These are phyloP conservation scores for Podila verticillata DNA, from an alignment of 192 early-diverging fungal genomes.

Conservation along the genomic window DNA sequence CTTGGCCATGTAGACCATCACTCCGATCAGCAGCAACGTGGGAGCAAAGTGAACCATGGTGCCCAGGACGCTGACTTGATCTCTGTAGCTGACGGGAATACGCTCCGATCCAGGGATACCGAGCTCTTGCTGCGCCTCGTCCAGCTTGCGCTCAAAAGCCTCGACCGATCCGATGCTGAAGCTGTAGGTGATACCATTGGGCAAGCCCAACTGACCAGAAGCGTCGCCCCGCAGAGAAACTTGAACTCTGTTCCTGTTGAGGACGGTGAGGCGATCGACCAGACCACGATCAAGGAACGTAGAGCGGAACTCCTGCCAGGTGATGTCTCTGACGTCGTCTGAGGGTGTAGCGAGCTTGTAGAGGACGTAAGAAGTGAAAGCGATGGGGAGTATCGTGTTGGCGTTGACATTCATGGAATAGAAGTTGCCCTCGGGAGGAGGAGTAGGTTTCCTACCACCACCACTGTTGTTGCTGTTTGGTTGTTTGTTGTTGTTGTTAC, in stretches of 20 bases:
- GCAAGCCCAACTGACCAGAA: conserved; percentile 41
- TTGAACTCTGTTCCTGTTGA: conserved; percentile 88
- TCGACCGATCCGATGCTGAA: conserved; percentile 97
- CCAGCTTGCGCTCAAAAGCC: conserved; percentile 92
- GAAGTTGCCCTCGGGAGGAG: conserved; percentile 50
- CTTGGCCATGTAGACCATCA: conserved; percentile 88
- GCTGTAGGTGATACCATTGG: conserved; percentile 60
- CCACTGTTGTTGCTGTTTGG: not conserved
- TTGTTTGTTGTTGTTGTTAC: conserved; percentile 4
- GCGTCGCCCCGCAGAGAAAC: conserved; percentile 72
- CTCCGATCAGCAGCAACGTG: conserved; percentile 90
- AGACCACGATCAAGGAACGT: conserved; percentile 93
- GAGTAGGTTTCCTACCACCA: conserved; percentile 14
- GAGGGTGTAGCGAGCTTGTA: conserved; percentile 56
- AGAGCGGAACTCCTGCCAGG: conserved; percentile 93
- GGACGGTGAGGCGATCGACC: conserved; percentile 89
- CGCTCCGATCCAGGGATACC: conserved; percentile 90
- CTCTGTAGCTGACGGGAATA: conserved; percentile 94
- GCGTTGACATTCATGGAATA: conserved; percentile 54
- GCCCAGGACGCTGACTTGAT: conserved; percentile 79
- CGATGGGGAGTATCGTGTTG: conserved; percentile 55
- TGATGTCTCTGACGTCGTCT: conserved; percentile 76
- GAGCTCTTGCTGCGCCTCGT: conserved; percentile 91
- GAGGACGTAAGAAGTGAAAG: conserved; percentile 60
- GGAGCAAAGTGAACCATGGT: conserved; percentile 93